Conservation (phyloP, 2,329 filamentous ascomycete species). For the Stagonosporopsis chrysanthemi region DNA sequence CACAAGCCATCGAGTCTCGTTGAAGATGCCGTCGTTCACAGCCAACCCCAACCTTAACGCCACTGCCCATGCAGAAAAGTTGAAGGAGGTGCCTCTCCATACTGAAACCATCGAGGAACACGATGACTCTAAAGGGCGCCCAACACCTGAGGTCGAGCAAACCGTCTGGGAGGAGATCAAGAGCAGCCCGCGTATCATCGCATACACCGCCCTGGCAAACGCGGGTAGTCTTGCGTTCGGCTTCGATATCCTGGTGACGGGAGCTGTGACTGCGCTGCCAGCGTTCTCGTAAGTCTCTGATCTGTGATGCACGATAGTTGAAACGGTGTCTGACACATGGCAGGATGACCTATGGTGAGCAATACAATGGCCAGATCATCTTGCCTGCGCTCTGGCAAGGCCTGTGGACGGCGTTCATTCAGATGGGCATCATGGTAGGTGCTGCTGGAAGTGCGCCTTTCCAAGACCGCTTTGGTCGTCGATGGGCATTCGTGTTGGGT, state of each 20-base stretch:
- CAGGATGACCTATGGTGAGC: neutral
- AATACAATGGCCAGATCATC: conserved; percentile 2
- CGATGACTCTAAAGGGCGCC: neutral
- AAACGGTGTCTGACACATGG: neutral
- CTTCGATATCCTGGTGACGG: neutral
- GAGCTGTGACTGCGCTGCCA: neutral
- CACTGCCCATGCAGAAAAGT: neutral
- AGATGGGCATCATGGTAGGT: neutral
- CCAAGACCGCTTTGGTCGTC: neutral
- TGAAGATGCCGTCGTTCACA: neutral
- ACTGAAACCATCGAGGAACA: neutral
- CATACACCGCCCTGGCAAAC: neutral
- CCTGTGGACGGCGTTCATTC: conserved; percentile 1
- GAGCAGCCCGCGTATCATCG: conserved; percentile 1
- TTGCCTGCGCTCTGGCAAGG: conserved; percentile 1
- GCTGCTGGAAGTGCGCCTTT: neutral
- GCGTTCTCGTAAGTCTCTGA: neutral
- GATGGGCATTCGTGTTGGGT: neutral
- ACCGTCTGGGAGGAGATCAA: conserved; percentile 1
- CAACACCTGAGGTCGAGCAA: neutral
- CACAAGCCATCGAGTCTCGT: neutral
- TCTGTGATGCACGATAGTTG: neutral
- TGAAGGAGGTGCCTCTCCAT: neutral
- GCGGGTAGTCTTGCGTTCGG: neutral
- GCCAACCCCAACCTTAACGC: neutral